These are phyloP conservation scores for Didymella exigua DNA, from an alignment of 2,329 filamentous ascomycete species.

Conservation along the genomic window DNA sequence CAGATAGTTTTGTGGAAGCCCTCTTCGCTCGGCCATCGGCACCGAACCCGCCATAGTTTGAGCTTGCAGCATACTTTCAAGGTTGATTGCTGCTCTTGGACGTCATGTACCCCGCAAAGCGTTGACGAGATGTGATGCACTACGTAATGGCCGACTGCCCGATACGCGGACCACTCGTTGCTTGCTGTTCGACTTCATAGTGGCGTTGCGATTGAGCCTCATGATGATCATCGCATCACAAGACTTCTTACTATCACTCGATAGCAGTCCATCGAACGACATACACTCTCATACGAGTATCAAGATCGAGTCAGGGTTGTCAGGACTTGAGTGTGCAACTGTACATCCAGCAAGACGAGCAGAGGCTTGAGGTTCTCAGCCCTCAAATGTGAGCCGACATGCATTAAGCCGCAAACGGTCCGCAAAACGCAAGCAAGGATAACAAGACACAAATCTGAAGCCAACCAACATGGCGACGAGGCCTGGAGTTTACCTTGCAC, in stretches of 20 bases:
- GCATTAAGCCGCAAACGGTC: neutral
- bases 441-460: neutral
- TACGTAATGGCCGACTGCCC: neutral
- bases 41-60: neutral
- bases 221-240: neutral
- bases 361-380: neutral
- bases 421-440: neutral
- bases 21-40: neutral
- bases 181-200: neutral
- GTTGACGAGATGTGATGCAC: neutral
- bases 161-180: neutral
- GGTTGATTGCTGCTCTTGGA: neutral
- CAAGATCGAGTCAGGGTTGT: neutral
- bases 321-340: neutral
- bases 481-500: neutral
- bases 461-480: neutral
- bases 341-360: neutral
- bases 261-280: neutral
- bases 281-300: neutral
- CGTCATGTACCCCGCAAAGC: neutral
- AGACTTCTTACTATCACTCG: neutral
- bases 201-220: neutral
- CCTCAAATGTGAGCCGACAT: neutral
- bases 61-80: neutral
- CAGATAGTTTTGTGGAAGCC: neutral